Base-by-base conservation (phyloP, 257 asterid genomes). In the Solanum tarapatanum region DNA sequence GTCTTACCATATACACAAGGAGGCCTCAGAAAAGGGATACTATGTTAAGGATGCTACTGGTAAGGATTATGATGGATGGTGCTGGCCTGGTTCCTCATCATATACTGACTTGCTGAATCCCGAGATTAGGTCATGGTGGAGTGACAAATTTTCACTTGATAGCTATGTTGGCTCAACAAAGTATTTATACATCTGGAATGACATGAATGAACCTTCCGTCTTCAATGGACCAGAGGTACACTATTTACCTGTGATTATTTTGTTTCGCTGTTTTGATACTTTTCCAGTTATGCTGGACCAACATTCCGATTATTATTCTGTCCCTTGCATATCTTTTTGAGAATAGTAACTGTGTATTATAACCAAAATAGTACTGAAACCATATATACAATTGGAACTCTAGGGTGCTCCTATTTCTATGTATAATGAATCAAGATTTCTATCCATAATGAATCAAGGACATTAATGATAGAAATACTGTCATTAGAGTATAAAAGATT, bases 201-300 rank as follows among this genome's bases (percentile, higher is more conserved):
- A 97, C 92, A 97, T 97, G 99, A 97, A 97, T 58, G 99, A 97
- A 88, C 99, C 99, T 87, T 97, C 99, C 45, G 99, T 97, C 84
- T 97, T 96, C 88, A 97, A 96, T 90, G 99, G 99, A 60, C 98
- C 99, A 23, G 99, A 97, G 99, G 99, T 97, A 92, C 85, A 80
- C 79, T 70, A 64, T 73, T 86, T 84, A 30, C 66, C 39, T 43
- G 60, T 24, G 64, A 41, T 72, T 64, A 76, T 19, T 74, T 72
- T 24, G 37, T 36, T 86, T 33, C 23, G 11, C 58, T 84, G 66
- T 33, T 30, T 55, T 77, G 82, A n/a, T 37, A 24, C 58, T 41
- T 17, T 48, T 80, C 13, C 68, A 45, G 83, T 80, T 80, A 43
- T 79, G 37, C 26, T 28, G 41, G 37, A 84, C 24, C 68, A 80